Evolutionary conservation across 768 basidiomycete genomes (phyloP).

Genomic region (Suillus ampliporus): DNA sequence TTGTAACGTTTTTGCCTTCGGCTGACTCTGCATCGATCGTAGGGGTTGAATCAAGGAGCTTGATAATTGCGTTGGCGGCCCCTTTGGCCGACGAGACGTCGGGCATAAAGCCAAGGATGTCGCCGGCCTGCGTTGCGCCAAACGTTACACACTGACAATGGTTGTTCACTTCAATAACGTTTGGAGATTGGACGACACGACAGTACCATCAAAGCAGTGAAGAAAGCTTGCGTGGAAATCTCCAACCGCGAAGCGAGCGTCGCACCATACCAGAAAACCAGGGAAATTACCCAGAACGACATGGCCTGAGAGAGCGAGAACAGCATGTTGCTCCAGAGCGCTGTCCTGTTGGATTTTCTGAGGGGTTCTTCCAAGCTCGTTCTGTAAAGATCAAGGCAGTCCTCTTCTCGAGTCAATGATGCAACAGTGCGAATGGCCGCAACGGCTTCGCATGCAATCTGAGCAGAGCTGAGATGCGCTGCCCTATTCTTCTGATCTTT

Average conservation of each 20-base stretch:
- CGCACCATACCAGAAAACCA: constrained; percentile 83
- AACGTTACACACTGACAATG: constrained; percentile 66
- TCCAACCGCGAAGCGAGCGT: constrained; percentile 60
- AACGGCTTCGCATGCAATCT: constrained; percentile 93
- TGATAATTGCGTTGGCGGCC: constrained; percentile 76
- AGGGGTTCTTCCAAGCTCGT: constrained; percentile 75
- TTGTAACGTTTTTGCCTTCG: constrained; percentile 60
- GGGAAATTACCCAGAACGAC: constrained; percentile 80
- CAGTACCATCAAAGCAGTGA: constrained; percentile 79
- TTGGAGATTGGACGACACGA: neutral
- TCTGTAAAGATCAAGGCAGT: constrained; percentile 71
- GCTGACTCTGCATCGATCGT: constrained; percentile 82
- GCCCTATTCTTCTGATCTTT: constrained; percentile 85
- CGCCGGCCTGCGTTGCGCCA: constrained; percentile 86
- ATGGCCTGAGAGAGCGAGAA: constrained; percentile 79
- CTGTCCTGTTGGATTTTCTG: constrained; percentile 60
- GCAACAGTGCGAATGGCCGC: constrained; percentile 91
- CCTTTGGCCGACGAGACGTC: constrained; percentile 86
- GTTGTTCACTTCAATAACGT: neutral
- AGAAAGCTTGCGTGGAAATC: constrained; percentile 70
- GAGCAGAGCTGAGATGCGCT: constrained; percentile 80
- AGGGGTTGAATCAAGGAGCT: constrained; percentile 72
- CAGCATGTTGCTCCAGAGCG: constrained; percentile 66
- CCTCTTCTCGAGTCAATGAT: constrained; percentile 83
- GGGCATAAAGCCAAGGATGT: constrained; percentile 83